A percentile compares a stretch with the other conserved stretches of the same genome.
Evolutionary conservation across 371 early-diverging fungal genomes (phyloP).

Genomic region (Mortierella sp.): DNA sequence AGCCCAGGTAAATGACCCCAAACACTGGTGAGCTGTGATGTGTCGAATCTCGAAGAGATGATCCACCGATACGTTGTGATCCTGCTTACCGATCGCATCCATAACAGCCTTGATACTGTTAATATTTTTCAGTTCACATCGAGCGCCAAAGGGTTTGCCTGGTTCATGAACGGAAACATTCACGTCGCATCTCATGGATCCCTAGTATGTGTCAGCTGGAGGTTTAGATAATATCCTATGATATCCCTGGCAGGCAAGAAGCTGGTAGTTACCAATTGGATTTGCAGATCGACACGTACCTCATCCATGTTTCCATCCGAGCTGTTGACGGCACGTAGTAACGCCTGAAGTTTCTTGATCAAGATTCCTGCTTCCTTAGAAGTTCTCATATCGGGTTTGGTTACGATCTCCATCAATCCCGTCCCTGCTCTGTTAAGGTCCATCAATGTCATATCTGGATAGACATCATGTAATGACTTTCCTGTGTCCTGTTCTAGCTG

Average conservation of each 20-base stretch:
- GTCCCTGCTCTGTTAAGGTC: constrained; percentile 92
- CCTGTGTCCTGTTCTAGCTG: constrained; percentile 96
- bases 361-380: constrained; percentile 80
- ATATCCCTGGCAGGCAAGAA: too few species aligned
- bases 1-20: background rate
- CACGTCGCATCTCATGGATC: constrained; percentile 92
- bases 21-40: too few species aligned
- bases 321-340: constrained; percentile 77
- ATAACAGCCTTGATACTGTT: constrained; percentile 80
- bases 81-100: constrained; percentile 70
- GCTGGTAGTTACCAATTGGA: too few species aligned
- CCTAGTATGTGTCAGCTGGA: constrained; percentile 50
- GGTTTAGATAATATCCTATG: too few species aligned
- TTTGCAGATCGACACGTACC: constrained; percentile 54
- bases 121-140: constrained; percentile 92
- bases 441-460: constrained; percentile 70
- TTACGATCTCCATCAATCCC: constrained; percentile 92
- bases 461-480: constrained; percentile 78
- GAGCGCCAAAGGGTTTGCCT: constrained; percentile 70
- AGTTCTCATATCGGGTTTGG: constrained; percentile 83
- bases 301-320: constrained; percentile 89
- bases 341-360: constrained; percentile 79
- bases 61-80: too few species aligned
- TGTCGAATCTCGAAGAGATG: too few species aligned
- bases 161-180: constrained; percentile 83